Evolutionary conservation across 305 asterid genomes (phyloP), one percentile per base, ranked within the genome.

Genomic region (Withania somnifera): DNA sequence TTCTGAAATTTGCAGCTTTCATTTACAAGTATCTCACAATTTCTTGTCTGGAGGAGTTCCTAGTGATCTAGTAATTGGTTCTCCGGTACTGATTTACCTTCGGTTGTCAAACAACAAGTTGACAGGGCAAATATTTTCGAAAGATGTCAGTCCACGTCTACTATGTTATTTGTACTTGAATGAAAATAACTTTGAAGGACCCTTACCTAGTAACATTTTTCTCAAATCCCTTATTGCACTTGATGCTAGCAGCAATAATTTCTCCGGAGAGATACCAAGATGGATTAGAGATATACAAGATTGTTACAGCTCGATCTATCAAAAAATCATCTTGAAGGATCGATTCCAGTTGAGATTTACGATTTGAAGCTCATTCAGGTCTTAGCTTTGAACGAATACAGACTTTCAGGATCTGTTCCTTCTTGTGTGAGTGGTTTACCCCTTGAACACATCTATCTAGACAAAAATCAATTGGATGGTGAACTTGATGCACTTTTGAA

Each of bases 401-500:
- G 2, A 22, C 26, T 76, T 47, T 76, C 80, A 15, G 64, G 80
- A 1, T 7, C 4, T 0, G 17, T 76, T 17, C 80, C 80, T 7
- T 76, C 80, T 76, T 50, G 80, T 53, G 14, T 76, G 60, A 28
- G 13, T 47, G 36, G 7, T 19, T 53, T 57, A 17, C 45, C 52
- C 13, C 73, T 56, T 2, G 0, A 20, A 32, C 50, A 47, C 19
- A 54, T 84, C 26, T 34, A 42, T 42, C 73, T 84, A 11, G 54
- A 76, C 30, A 42, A 45, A 7, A 82, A 85, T 66, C n/a, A 10
- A 1, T 61, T 85, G 15, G n/a, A 11, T 5, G 87, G 82, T 4
- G 19, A 4, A 32, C 11, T 85, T 20, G 51, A 67, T 82, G 78
- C 30, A 22, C 45, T 85, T 47, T 26, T 11, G 22, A 54, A 58